These are phyloP conservation scores for Martensiomyces pterosporus DNA, from an alignment of 192 early-diverging fungal genomes.

Conservation along the genomic window DNA sequence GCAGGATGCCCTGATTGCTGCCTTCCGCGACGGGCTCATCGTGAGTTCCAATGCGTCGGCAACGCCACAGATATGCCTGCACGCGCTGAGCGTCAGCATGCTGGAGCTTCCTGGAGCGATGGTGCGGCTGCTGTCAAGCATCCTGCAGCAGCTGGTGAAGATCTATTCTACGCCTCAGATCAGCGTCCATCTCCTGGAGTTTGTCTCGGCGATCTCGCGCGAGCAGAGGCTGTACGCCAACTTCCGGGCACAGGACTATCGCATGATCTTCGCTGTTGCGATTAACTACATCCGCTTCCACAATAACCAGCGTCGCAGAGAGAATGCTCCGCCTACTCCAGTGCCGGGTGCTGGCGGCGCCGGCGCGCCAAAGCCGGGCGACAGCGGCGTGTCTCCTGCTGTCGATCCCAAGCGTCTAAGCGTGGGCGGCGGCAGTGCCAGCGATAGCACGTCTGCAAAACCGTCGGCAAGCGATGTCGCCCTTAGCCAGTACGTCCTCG, in stretches of 20 bases:
- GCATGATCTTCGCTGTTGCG: constrained; percentile 86
- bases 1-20: constrained; percentile 65
- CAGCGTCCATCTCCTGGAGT: constrained; percentile 85
- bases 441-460: neutral
- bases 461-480: constrained; percentile 32
- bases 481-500: constrained; percentile 73
- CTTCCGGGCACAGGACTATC: constrained; percentile 75
- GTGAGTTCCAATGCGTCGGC: constrained; percentile 53
- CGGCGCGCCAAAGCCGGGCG: constrained; percentile 6
- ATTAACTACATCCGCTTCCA: constrained; percentile 73
- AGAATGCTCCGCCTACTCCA: constrained; percentile 5
- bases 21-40: constrained; percentile 71
- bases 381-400: constrained; percentile 9
- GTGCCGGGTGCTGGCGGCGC: constrained; percentile 12
- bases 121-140: constrained; percentile 65
- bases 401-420: constrained; percentile 8
- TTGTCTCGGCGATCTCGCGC: constrained; percentile 81
- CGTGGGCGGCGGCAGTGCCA: neutral
- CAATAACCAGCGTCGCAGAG: constrained; percentile 41
- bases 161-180: constrained; percentile 74
- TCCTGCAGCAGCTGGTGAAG: constrained; percentile 72
- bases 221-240: constrained; percentile 74
- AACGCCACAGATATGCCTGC: constrained; percentile 74
- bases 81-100: constrained; percentile 74
- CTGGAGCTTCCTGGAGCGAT: constrained; percentile 76